phyloP scores from a whole-genome alignment of 23 red algal genomes.

The Gracilaria gracilis region DNA sequence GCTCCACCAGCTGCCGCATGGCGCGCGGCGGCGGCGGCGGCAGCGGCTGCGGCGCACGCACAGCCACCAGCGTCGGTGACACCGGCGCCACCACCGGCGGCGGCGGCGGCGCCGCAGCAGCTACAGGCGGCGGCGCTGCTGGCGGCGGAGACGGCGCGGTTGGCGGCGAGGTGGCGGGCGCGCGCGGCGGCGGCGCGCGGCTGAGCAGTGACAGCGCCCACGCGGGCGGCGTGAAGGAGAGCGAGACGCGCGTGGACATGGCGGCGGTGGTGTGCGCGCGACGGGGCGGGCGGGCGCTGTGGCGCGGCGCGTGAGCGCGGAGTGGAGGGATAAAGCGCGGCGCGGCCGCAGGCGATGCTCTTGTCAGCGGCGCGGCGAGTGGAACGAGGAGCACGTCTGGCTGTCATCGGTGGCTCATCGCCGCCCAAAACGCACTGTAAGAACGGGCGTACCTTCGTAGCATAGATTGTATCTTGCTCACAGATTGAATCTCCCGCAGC shows the following conservation, averaged over 20 bases:
- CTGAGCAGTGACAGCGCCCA: not conserved
- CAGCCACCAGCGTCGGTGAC: too few relatives aligned
- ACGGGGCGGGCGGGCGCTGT: not conserved
- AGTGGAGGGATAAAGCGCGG: not conserved
- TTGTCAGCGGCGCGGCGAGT: not conserved
- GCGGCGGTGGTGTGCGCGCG: not conserved
- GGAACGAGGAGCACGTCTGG: not conserved
- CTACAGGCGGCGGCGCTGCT: too few relatives aligned
- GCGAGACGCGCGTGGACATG: not conserved
- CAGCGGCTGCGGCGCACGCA: too few relatives aligned
- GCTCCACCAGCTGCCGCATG: not conserved
- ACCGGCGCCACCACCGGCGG: too few relatives aligned
- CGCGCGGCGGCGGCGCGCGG: not conserved
- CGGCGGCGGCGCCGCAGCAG: too few relatives aligned
- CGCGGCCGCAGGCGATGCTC: not conserved
- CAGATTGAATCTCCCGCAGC: too few relatives aligned
- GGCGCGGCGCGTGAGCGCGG: not conserved
- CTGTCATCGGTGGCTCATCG: slow-evolving; percentile 28
- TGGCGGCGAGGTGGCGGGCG: not conserved
- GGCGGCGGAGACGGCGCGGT: too few relatives aligned
- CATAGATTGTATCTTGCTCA: too few relatives aligned
- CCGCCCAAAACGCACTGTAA: too few relatives aligned
- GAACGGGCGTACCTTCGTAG: too few relatives aligned
- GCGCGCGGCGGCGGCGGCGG: slow-evolving; percentile 1
- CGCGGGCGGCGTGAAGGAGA: not conserved